These are phyloP conservation scores for Hymenoscyphus scutula DNA, from an alignment of 2,329 filamentous ascomycete species.

Conservation along the genomic window DNA sequence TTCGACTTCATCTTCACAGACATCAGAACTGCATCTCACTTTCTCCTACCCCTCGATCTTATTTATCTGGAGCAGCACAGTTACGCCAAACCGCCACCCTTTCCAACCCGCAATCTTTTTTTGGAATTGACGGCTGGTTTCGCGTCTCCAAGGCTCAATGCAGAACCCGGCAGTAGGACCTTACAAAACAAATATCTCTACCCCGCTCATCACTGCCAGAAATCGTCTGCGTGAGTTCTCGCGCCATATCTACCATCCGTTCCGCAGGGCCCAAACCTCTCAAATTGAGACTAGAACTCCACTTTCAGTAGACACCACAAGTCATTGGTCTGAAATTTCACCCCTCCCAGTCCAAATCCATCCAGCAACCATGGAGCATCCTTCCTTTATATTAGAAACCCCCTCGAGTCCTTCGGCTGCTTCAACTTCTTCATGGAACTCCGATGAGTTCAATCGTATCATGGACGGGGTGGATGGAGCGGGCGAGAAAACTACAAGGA, in stretches of 20 bases:
- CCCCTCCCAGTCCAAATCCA: not conserved
- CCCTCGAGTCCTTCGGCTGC: not conserved
- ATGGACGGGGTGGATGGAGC: constrained; percentile 37
- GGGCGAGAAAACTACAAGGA: constrained; percentile 27
- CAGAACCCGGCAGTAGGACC: constrained; percentile 13
- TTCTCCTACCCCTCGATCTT: not conserved
- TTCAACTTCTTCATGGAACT: constrained; percentile 3
- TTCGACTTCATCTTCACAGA: not conserved
- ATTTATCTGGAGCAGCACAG: not conserved
- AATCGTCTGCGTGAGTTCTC: constrained; percentile 25
- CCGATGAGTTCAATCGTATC: constrained; percentile 13
- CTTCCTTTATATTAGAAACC: not conserved
- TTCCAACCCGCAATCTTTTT: not conserved
- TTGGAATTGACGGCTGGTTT: not conserved
- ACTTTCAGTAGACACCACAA: constrained; percentile 16
- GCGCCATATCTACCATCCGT: constrained; percentile 19
- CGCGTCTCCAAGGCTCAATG: constrained; percentile 12
- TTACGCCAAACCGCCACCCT: not conserved
- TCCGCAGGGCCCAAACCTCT: constrained; percentile 18
- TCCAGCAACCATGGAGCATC: not conserved
- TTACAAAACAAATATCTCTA: constrained; percentile 14
- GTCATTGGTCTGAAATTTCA: constrained; percentile 13
- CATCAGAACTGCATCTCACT: not conserved
- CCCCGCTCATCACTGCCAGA: constrained; percentile 19
- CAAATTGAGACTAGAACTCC: constrained; percentile 7